Conservation (phyloP, 306 rosid genomes). For the Arachis stenosperma region DNA sequence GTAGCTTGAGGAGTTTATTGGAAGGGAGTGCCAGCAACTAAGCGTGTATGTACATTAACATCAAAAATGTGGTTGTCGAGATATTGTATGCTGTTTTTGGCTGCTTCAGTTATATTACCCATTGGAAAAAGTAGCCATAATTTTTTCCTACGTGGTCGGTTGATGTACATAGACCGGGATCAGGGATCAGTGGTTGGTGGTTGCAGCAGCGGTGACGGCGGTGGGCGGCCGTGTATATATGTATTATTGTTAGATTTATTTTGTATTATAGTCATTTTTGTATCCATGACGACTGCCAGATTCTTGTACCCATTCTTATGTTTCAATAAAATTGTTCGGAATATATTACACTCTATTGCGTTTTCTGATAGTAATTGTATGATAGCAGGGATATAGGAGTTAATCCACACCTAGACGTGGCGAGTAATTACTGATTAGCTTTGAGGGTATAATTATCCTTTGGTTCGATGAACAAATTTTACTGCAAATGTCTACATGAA, state of each 20-base stretch:
- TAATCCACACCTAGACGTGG: background rate
- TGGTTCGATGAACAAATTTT: no score
- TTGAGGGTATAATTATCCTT: background rate
- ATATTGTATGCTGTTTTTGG: conserved; percentile 48
- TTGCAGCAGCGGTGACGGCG: conserved; percentile 32
- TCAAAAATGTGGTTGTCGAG: conserved; percentile 38
- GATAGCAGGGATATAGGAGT: background rate
- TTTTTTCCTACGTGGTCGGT: conserved; percentile 54
- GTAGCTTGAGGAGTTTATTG: conserved; percentile 81
- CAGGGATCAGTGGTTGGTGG: conserved; percentile 36
- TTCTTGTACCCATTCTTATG: conserved; percentile 41
- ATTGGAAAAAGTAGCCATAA: conserved; percentile 59
- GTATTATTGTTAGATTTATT: conserved; percentile 35
- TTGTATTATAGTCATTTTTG: conserved; percentile 42
- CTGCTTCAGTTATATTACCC: conserved; percentile 59
- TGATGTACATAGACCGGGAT: conserved; percentile 52
- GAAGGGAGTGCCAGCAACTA: conserved; percentile 65
- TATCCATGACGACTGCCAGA: conserved; percentile 36
- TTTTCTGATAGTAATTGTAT: conserved; percentile 2
- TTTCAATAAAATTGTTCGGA: conserved; percentile 38
- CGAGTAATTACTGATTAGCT: background rate
- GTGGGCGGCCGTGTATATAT: conserved; percentile 49
- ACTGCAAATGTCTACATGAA: no score
- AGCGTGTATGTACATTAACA: conserved; percentile 38
- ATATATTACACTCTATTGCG: conserved; percentile 5